Conservation (phyloP, 768 basidiomycete species). For the Daedalea quercina region DNA sequence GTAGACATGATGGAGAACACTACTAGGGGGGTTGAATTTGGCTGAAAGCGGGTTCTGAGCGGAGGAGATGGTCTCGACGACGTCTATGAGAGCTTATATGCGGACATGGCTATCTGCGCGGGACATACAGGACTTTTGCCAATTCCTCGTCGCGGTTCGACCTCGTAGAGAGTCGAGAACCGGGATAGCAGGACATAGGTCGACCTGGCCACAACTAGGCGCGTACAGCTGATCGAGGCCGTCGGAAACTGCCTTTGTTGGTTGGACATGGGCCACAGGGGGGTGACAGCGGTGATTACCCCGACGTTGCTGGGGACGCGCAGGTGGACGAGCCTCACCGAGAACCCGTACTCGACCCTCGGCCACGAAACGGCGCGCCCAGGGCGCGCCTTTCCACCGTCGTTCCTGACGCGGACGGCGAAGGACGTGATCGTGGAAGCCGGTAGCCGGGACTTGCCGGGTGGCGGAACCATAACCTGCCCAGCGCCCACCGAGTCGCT, state of each 20-base stretch:
- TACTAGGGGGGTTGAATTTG: background rate
- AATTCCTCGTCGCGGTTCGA: background rate
- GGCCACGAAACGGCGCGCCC: background rate
- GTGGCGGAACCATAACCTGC: no score
- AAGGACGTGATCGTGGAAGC: no score
- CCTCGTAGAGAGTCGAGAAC: conserved; percentile 4
- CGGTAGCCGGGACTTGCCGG: no score
- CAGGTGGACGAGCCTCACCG: background rate
- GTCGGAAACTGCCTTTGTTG: background rate
- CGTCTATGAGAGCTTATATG: background rate
- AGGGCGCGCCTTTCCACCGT: no score
- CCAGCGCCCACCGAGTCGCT: no score
- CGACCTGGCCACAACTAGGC: conserved; percentile 2
- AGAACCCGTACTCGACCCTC: background rate
- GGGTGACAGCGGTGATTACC: no score
- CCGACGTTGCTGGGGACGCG: background rate
- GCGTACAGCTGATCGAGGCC: background rate
- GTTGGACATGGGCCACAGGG: background rate
- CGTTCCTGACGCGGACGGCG: no score
- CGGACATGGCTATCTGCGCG: background rate
- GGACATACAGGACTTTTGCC: conserved; percentile 1
- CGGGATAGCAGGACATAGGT: background rate
- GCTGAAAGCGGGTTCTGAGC: background rate
- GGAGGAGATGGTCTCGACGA: background rate
- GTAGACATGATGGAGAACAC: background rate